Evolutionary conservation across 2,329 filamentous ascomycete species (phyloP).

Genomic region (Colletotrichum ledebouriae): DNA sequence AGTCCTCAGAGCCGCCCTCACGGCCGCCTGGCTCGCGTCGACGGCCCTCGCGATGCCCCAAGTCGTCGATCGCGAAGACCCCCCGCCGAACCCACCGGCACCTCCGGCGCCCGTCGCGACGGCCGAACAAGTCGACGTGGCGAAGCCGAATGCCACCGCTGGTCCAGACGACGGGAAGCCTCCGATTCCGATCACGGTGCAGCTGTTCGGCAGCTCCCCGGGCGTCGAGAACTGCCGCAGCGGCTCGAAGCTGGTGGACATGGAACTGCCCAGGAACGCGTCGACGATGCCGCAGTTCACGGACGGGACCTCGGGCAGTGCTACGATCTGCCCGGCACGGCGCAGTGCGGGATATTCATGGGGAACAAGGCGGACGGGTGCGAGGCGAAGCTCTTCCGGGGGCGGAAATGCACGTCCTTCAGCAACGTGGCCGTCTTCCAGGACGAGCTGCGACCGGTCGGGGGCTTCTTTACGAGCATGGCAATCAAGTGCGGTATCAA

Average conservation of each 20-base stretch:
- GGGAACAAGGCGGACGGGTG: constrained; percentile 40
- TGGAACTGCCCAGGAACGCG: constrained; percentile 27
- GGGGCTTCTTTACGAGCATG: constrained; percentile 37
- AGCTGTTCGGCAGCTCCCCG: constrained; percentile 33
- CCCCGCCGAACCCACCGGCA: constrained; percentile 6
- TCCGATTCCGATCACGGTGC: constrained; percentile 33
- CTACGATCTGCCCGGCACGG: constrained; percentile 34
- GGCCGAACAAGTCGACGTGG: constrained; percentile 31
- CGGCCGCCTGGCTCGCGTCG: constrained; percentile 27
- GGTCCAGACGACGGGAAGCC: neutral
- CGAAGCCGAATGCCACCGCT: constrained; percentile 7
- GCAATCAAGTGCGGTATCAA: constrained; percentile 37
- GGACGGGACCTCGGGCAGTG: constrained; percentile 27
- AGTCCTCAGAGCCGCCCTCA: constrained; percentile 2
- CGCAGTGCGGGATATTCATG: constrained; percentile 37
- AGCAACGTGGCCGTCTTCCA: constrained; percentile 37
- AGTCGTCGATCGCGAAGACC: constrained; percentile 34
- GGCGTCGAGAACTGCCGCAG: constrained; percentile 36
- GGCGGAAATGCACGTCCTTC: constrained; percentile 29
- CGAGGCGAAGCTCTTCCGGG: constrained; percentile 38
- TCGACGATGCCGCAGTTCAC: constrained; percentile 27
- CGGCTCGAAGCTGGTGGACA: constrained; percentile 22
- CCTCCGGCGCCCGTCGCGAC: constrained; percentile 23
- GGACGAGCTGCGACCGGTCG: constrained; percentile 32
- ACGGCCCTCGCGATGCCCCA: constrained; percentile 20